Base-by-base conservation (phyloP, 1,284 basidiomycete genomes). In the Trichosporon coremiiforme region DNA sequence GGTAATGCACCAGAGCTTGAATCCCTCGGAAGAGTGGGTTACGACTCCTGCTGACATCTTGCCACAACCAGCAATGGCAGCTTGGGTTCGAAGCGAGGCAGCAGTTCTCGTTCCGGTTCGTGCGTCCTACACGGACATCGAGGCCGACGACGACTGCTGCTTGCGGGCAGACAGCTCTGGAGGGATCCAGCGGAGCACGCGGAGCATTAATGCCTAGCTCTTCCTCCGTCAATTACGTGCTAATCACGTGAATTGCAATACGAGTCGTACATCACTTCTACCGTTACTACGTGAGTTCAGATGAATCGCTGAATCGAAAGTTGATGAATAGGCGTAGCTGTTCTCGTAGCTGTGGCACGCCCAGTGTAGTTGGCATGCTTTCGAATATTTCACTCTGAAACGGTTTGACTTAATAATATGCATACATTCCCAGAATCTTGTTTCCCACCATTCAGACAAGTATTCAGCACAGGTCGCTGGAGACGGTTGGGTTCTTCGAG, bases 381-480 rank as follows among this genome's bases (percentile, higher is more conserved):
- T 53, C 20, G 47, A 53, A 9, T 53, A 53, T 53, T 53, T 20
- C 47, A 53, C 47, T 53, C 47, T 53, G 47, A 53, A 53, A 53
- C 47, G 47, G 47, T 53, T 22, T 53, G 47, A 53, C 47, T 53
- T 53, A 53, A 53, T 53, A 53, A 53, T 53, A 53, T 53, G 47
- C 47, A 53, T 53, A 53, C 47, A 53, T 20, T 20, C 47, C 20
- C 47, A 53, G 47, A 53, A 53, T 53, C 47, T 53, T 53, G 47
- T 53, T 53, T 53, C 47, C 41, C 41, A 45, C 41, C 41, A 45
- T 10, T 33, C 38, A 41, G 8, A 12, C 38, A n/a, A 41, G 10
- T 17, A 45, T 45, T 45, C 15, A 53, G 47, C 47, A 53, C 47
- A 22, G 47, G n/a, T 53, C 47, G 47, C 47, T 53, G 47, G n/a